These are phyloP conservation scores for Sergeia podlipaevii DNA, from an alignment of 208 protist genomes.

Conservation along the genomic window DNA sequence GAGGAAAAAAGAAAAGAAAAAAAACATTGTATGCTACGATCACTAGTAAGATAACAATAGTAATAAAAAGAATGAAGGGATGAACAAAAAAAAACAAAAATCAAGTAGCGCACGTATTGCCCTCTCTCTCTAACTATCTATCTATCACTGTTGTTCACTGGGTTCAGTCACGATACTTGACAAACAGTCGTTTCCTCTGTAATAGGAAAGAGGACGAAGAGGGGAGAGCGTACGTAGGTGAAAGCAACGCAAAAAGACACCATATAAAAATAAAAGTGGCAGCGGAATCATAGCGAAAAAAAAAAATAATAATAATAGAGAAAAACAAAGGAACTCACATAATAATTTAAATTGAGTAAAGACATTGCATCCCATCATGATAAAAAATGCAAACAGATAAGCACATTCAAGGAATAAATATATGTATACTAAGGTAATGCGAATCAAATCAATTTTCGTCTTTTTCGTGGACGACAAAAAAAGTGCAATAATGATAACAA, in stretches of 20 bases:
- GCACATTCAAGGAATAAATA: neutral
- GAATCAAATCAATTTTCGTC: neutral
- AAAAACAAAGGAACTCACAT: neutral
- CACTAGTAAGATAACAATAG: too few relatives aligned
- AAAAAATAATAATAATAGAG: neutral
- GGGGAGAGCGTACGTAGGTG: neutral
- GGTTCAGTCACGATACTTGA: too few relatives aligned
- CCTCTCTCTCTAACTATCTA: too few relatives aligned
- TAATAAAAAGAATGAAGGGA: neutral
- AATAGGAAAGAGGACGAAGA: neutral
- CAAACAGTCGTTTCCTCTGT: too few relatives aligned
- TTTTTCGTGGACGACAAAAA: neutral
- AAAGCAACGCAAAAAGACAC: neutral
- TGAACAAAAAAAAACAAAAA: neutral
- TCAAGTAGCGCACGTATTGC: too few relatives aligned
- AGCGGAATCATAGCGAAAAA: neutral
- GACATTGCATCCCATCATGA: too few relatives aligned
- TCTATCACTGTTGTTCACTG: too few relatives aligned
- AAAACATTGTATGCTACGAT: too few relatives aligned
- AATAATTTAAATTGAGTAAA: neutral
- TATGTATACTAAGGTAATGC: neutral
- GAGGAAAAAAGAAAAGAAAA: constrained; percentile 5
- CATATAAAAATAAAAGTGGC: constrained; percentile 1
- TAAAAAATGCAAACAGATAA: neutral
- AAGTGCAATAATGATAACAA: constrained; percentile 5